Conservation (phyloP, 306 rosid genomes). For the Citrullus amarus region DNA sequence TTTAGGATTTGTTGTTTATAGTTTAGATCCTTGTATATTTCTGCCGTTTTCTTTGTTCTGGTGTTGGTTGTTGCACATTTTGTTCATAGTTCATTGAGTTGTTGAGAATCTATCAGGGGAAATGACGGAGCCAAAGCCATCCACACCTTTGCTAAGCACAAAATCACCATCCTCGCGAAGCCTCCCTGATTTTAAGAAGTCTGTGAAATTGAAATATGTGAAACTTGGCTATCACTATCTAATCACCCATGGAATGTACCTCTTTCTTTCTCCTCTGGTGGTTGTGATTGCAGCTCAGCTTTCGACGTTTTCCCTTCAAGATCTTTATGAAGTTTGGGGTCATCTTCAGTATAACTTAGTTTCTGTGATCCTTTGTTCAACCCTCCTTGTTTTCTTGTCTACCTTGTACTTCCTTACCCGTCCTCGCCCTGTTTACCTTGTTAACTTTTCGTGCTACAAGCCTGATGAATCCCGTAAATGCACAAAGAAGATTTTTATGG, state of each 20-base stretch:
- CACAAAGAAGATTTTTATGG: slow-evolving; percentile 64
- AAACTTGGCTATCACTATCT: slow-evolving; percentile 87
- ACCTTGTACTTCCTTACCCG: slow-evolving; percentile 74
- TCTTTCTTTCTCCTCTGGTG: slow-evolving; percentile 55
- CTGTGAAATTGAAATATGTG: slow-evolving; percentile 68
- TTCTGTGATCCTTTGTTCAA: slow-evolving; percentile 54
- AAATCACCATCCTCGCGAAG: slow-evolving; percentile 39
- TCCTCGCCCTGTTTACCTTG: slow-evolving; percentile 67
- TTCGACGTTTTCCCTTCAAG: slow-evolving; percentile 56
- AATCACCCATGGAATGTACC: slow-evolving; percentile 82
- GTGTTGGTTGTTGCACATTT: neutral
- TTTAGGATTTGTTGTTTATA: neutral
- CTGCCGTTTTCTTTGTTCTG: neutral
- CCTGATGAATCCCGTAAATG: slow-evolving; percentile 66
- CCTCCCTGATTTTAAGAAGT: slow-evolving; percentile 80
- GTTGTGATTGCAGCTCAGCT: slow-evolving; percentile 58
- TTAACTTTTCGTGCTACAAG: slow-evolving; percentile 75
- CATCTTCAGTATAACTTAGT: slow-evolving; percentile 62
- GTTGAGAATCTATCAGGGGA: slow-evolving; percentile 25
- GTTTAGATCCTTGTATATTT: neutral
- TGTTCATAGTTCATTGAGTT: neutral
- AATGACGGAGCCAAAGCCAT: slow-evolving; percentile 44
- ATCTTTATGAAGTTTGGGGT: slow-evolving; percentile 68
- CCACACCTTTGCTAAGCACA: slow-evolving; percentile 27
- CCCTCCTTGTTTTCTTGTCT: slow-evolving; percentile 69